Base-by-base conservation (phyloP, 1,139 yeast species). In the Magnusiomyces ingens region DNA sequence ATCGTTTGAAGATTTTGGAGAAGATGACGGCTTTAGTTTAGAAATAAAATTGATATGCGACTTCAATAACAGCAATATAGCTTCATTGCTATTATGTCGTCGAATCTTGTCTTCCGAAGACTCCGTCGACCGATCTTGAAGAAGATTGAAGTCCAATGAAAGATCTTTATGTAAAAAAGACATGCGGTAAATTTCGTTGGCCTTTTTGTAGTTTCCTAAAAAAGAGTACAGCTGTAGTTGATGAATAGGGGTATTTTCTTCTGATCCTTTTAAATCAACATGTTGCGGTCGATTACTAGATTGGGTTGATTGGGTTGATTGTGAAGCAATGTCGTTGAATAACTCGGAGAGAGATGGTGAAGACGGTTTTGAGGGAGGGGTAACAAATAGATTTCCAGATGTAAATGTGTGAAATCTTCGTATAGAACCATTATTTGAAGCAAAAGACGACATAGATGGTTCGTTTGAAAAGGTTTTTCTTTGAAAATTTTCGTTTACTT, bases 41-140 rank as follows among this genome's bases (percentile, higher is more conserved):
- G 59, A 45, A 18, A 63, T 47, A 45, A 60, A 49, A 45, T 64
- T 64, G 45, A 64, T 60, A 46, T 64, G 67, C 12, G 67, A 58
- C 48, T 62, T 62, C 21, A 64, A 55, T 1, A 60, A 46, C 1
- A 55, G 36, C 10, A 52, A 21, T 2, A 36, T 17, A 2, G 49
- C 49, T 19, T 46, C 49, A 36, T 40, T 40, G 8, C 32, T 26
- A 26, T 26, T 26, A 8, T 26, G 32, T 26, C 32, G 32, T 26
- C 32, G 32, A 26, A 26, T 8, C 8, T 26, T 26, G 32, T 26
- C 8, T 8, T 26, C 32, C 8, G 32, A 26, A 5, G 32, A 26
- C 8, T 26, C 32, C 4, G 4, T 26, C 32, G 8, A 26, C 8
- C 32, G 19, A 44, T 29, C 21, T 12, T 12, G 13, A 36, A 26